Base-by-base conservation (phyloP, 331 rosid species). In the Quercus phellos region DNA sequence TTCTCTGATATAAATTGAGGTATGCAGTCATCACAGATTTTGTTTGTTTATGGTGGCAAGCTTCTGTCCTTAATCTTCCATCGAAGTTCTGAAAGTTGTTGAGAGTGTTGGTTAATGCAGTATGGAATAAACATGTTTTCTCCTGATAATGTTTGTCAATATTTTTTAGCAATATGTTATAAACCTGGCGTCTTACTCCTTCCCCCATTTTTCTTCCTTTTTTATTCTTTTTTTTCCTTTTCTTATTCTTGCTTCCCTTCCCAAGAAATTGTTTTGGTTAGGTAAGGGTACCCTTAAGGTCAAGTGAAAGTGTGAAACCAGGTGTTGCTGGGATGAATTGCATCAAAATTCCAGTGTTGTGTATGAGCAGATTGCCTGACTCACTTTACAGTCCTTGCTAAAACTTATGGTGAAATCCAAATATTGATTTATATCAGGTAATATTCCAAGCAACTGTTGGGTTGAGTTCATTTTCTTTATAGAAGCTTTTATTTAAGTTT, bases 251-350 rank as follows among this genome's bases (percentile, higher is more conserved):
- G 71, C 18, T 76, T 80, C 77, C 68, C 58, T 67, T 78, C 82
- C 84, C 81, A 78, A 84, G 87, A 76, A 80, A 70, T 78, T 80
- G 82, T 79, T 83, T 78, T 88, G 93, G 86, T 87, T 90, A 87
- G 99, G 97, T 84, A 85, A 92, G 80, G 93, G 90, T 82, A 85
- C 87, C 63, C 81, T 84, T 85, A 86, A 84, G 89, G 81, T 85
- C 89, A 70, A 79, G 88, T 83, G 94, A 82, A 70, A 79, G 88
- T 83, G 94, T 83, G 94, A 92, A 84, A 89, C 86, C 79, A 84
- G 92, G 84, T 61, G 93, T 89, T 87, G 96, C 97, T 77, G 91
- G 88, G 84, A 90, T 87, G 91, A 87, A 77, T 87, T 86, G 81
- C 93, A 77, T 82, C 97, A 76, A 83, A 69, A 78, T 85, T 72